Evolutionary conservation across 495 filamentous ascomycete species (phyloP).

Genomic region (Penicillium bialowiezense): DNA sequence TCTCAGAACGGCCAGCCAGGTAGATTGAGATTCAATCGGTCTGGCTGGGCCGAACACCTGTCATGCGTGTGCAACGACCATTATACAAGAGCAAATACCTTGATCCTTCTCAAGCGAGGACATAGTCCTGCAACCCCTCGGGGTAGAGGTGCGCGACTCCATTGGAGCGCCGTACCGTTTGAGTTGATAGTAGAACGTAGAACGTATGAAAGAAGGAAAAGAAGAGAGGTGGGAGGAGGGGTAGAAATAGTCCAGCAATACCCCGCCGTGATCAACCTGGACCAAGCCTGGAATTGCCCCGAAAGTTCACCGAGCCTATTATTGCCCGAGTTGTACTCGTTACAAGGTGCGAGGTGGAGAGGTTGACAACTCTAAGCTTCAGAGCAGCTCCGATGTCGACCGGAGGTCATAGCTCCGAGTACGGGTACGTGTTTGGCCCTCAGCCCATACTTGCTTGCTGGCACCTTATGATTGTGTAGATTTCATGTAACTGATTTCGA

Average conservation of each 20-base stretch:
- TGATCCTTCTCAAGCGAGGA: constrained; percentile 44
- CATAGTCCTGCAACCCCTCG: constrained; percentile 16
- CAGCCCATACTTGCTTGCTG: no score
- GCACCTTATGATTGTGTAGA: no score
- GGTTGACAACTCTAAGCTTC: constrained; percentile 5
- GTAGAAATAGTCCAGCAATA: constrained; percentile 16
- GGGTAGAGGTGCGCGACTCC: constrained; percentile 29
- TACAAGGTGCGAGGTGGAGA: no score
- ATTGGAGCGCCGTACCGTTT: constrained; percentile 40
- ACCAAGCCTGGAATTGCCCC: not conserved
- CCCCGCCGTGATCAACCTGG: not conserved
- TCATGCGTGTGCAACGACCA: constrained; percentile 54
- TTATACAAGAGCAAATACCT: constrained; percentile 57
- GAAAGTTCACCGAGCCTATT: not conserved
- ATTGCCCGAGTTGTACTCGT: no score
- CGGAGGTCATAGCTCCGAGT: constrained; percentile 1
- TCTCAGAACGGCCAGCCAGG: constrained; percentile 53
- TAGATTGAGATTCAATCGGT: constrained; percentile 2
- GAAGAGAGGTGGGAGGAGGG: constrained; percentile 11
- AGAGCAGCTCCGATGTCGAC: not conserved
- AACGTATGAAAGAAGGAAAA: not conserved
- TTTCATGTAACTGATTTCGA: not conserved
- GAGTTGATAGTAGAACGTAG: constrained; percentile 1
- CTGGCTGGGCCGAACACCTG: constrained; percentile 50
- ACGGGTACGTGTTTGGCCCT: no score